These are phyloP conservation scores for Globisporangium camurandrum DNA, from an alignment of 352 stramenopile species.

Conservation along the genomic window DNA sequence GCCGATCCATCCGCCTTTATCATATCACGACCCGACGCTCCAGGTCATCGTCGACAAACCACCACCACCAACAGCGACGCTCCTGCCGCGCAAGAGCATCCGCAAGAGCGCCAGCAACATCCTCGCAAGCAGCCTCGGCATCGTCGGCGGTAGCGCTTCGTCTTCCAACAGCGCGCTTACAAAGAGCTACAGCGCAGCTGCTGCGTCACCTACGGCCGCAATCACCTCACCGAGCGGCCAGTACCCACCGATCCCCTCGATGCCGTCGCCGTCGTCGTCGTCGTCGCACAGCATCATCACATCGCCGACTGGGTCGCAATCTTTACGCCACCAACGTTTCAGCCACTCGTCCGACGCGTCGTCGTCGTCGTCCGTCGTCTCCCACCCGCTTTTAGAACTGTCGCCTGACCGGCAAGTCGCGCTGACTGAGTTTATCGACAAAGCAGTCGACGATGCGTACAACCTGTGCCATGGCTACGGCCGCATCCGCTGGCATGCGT, in stretches of 20 bases:
- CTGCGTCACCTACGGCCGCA: too few species aligned
- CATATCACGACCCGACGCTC: constrained; percentile 1
- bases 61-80: neutral
- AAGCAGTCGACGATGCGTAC: constrained; percentile 71
- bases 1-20: neutral
- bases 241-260: constrained; percentile 10
- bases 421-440: constrained; percentile 72
- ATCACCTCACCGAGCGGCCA: constrained; percentile 14
- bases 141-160: constrained; percentile 8
- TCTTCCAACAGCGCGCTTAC: neutral
- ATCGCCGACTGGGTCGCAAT: neutral
- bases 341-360: constrained; percentile 5
- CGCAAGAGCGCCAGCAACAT: constrained; percentile 17
- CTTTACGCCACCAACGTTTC: neutral
- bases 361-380: constrained; percentile 4
- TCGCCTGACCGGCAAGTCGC: constrained; percentile 12
- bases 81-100: constrained; percentile 4
- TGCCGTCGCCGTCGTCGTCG: constrained; percentile 16
- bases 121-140: constrained; percentile 13
- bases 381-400: neutral
- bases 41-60: neutral
- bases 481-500: constrained; percentile 60
- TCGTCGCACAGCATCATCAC: neutral
- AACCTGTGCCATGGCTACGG: constrained; percentile 75
- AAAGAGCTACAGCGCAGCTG: constrained; percentile 13